Evolutionary conservation across 352 stramenopile species (phyloP), one percentile per base, ranked within the genome.

Genomic region (Pythium utonaiense): DNA sequence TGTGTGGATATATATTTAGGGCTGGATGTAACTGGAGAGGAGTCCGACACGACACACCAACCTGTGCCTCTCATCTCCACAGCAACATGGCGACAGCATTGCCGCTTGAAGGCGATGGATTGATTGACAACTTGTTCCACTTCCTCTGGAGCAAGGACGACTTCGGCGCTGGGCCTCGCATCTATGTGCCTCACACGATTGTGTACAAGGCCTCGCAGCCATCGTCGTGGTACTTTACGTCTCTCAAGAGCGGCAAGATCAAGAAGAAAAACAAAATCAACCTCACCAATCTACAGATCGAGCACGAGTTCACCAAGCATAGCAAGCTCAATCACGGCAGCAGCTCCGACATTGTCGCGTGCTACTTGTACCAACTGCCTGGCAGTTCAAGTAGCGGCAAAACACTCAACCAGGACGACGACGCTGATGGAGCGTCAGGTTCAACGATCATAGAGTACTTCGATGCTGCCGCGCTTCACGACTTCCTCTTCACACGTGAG

Each of bases 151-250:
- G 66, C 53, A 97, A 97, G 53, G 91, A 98, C 58, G 89, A 98
- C 66, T 83, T 98, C 55, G 88, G 82, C 27, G 82, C 75, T 27
- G 84, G 87, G 0, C 91, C 92, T 19, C 77, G 75, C 27, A 80
- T 98, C 24, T 93, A 87, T 69, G 68, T 98, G 30, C 95, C 95
- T 12, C 91, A 98, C 65, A 98, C 95, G 0, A 76, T 98, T 16
- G 69, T 98, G 25, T 99, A 96, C 74, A 91, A 94, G 34, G 96
- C 92, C 53, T 82, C 82, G 4, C 88, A 98, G 67, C 90, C 95
- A 30, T 69, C 93, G 12, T 79, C 83, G 47, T 99, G 96, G 96
- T 99, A 98, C 70, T 99, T 98, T 42, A 98, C 95, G 7, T 89
- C 77, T 57, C 74, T 80, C 24, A 81, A 78, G 52, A 82, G 71